phyloP scores from a whole-genome alignment of 257 asterid species.

The Gentiana macrophylla region DNA sequence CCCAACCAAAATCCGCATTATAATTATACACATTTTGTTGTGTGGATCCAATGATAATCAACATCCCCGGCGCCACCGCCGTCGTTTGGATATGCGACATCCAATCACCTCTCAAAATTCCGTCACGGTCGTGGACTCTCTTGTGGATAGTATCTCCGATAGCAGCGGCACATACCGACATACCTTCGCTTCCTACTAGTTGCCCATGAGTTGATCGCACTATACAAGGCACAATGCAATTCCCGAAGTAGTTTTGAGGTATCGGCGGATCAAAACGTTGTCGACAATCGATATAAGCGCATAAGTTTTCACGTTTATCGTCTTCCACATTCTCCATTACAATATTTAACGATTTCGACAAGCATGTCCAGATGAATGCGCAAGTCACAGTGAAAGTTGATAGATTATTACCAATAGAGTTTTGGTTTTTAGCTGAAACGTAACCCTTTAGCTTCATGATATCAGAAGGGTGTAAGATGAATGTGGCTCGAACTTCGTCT shows the following conservation, averaged over 20 bases:
- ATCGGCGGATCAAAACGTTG: constrained; percentile 5
- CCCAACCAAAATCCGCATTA: constrained; percentile 23
- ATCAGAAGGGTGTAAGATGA: constrained; percentile 16
- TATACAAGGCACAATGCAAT: constrained; percentile 3
- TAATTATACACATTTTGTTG: constrained; percentile 6
- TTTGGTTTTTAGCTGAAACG: constrained; percentile 13
- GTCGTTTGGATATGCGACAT: background rate
- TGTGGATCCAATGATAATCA: background rate
- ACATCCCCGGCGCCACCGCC: background rate
- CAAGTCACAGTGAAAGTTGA: constrained; percentile 27
- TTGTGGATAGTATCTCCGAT: constrained; percentile 3
- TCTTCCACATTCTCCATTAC: constrained; percentile 16
- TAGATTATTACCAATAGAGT: constrained; percentile 3
- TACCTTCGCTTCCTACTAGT: background rate
- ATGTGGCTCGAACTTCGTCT: constrained; percentile 25
- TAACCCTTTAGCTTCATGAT: constrained; percentile 21
- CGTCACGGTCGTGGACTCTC: background rate
- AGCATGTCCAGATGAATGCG: constrained; percentile 33
- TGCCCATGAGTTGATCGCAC: background rate
- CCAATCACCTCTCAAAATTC: background rate
- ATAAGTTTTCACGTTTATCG: constrained; percentile 23
- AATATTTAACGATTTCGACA: constrained; percentile 11
- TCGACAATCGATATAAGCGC: constrained; percentile 2
- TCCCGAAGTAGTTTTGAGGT: constrained; percentile 8
- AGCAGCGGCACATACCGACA: background rate